phyloP scores from a whole-genome alignment of 2,329 filamentous ascomycete species.

The Macrophomina pseudophaseolina region DNA sequence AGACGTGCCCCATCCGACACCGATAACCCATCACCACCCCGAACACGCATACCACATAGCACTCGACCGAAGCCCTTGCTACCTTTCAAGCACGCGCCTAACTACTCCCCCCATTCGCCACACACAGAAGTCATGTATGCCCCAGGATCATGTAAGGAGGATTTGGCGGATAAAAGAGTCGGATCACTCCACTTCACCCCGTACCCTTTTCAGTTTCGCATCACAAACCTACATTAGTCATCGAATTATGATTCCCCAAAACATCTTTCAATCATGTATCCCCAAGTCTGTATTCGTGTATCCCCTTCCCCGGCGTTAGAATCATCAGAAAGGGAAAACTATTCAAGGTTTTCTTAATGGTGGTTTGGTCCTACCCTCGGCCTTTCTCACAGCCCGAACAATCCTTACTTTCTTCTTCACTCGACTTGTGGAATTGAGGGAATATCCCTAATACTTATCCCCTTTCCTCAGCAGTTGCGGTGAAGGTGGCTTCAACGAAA shows the following conservation, averaged over 20 bases:
- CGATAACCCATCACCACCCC: slow-evolving; percentile 11
- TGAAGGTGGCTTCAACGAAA: not conserved
- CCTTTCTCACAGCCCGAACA: not conserved
- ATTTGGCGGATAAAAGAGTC: slow-evolving; percentile 24
- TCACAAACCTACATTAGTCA: slow-evolving; percentile 10
- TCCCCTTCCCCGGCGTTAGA: slow-evolving; percentile 2
- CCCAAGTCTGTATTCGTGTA: slow-evolving; percentile 8
- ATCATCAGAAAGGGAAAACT: slow-evolving; percentile 17
- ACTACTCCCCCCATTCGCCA: slow-evolving; percentile 21
- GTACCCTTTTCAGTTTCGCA: slow-evolving; percentile 9
- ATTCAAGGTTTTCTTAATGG: not conserved
- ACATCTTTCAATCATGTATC: slow-evolving; percentile 13
- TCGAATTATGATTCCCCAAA: slow-evolving; percentile 23
- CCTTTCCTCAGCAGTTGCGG: too few species aligned
- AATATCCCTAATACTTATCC: too few species aligned
- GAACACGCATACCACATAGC: slow-evolving; percentile 20
- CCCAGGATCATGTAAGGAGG: slow-evolving; percentile 31
- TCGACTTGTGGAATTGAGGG: slow-evolving; percentile 9
- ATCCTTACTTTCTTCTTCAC: slow-evolving; percentile 21
- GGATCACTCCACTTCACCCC: slow-evolving; percentile 22
- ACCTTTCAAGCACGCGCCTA: slow-evolving; percentile 23
- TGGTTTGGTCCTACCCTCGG: not conserved
- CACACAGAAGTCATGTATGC: slow-evolving; percentile 30
- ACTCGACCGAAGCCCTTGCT: slow-evolving; percentile 23
- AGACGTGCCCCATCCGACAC: slow-evolving; percentile 23